Evolutionary conservation across 2,329 filamentous ascomycete genomes (phyloP), one percentile per base, ranked within the genome.

Genomic region (Aspergillus transmontanensis): DNA sequence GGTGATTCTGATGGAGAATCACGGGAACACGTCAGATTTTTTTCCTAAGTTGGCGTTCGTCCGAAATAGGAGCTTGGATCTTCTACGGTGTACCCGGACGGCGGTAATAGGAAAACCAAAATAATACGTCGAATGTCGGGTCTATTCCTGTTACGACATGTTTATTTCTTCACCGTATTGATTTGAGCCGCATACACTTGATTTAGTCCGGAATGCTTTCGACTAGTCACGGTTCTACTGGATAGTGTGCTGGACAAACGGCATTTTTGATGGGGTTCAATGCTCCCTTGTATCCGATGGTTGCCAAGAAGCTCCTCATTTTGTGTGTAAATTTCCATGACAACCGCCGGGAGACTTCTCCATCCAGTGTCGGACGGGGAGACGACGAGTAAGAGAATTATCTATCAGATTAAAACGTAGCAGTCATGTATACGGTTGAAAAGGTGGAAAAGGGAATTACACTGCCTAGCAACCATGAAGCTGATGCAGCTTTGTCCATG

Each of bases 301-400:
- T 30, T 59, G 69, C 69, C 69, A 72, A 72, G 68, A 58, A 63
- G 56, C 62, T 66, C 64, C 68, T 64, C 65, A 62, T 70, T 68
- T 55, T 70, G 67, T 70, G 68, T 69, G 68, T 65, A 66, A 68
- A 67, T 66, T 64, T 67, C 60, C 63, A 36, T 55, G 51, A 55
- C 61, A 61, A 64, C 58, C 56, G 63, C 64, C 64, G 61, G 57
- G 51, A 55, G 36, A 23, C 51, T 10, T n/a, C 34, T 39, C 51
- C 51, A 26, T 39, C 2, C 30, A 19, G 10, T 12, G 51, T 34
- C 16, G 5, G 11, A 39, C 36, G 16, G 3, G 51, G 51, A 63
- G 59, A n/a, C 36, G 34, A 36, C 51, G 36, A 54, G 48, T 39
- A 59, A 28, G 11, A 50, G 34, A 55, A 30, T 26, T 58, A 28